Percentiles rank a stretch among this genome's conserved stretches.
These are phyloP conservation scores for Aspergillus clavatus DNA, from an alignment of 2,329 filamentous ascomycete species.

Conservation along the genomic window DNA sequence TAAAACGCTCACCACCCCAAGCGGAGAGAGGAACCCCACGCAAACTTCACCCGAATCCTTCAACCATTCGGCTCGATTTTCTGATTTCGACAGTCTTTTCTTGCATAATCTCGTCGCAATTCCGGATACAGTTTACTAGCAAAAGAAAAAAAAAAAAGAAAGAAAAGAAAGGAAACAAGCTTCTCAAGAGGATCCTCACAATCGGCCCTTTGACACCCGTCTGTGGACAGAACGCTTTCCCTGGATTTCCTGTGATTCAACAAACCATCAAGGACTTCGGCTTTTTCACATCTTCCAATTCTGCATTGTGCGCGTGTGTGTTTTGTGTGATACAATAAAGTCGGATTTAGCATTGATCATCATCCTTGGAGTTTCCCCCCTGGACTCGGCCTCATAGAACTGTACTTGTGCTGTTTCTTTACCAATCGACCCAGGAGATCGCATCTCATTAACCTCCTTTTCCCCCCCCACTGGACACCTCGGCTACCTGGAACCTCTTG, in stretches of 20 bases:
- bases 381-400: slow-evolving; percentile 21
- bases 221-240: slow-evolving; percentile 14
- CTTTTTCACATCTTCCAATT: slow-evolving; percentile 11
- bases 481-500: slow-evolving; percentile 19
- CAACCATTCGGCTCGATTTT: slow-evolving; percentile 20
- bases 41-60: slow-evolving; percentile 10
- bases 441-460: slow-evolving; percentile 11
- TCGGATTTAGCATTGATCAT: slow-evolving; percentile 17
- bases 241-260: slow-evolving; percentile 15
- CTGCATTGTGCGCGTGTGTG: slow-evolving; percentile 12
- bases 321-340: slow-evolving; percentile 9
- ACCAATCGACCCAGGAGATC: slow-evolving; percentile 14
- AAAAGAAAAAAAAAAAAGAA: slow-evolving; percentile 3
- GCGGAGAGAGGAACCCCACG: slow-evolving; percentile 6
- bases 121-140: background rate
- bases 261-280: slow-evolving; percentile 11
- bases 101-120: background rate
- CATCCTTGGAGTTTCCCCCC: slow-evolving; percentile 18
- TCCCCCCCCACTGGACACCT: slow-evolving; percentile 16
- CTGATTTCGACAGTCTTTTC: slow-evolving; percentile 12
- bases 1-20: slow-evolving; percentile 3
- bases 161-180: too few species aligned
- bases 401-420: slow-evolving; percentile 22
- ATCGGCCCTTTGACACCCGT: slow-evolving; percentile 8
- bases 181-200: slow-evolving; percentile 6